A percentile compares a stretch with the other conserved stretches of the same genome.
Evolutionary conservation across 371 early-diverging fungal species (phyloP).

Genomic region (Mucor velutinosus): DNA sequence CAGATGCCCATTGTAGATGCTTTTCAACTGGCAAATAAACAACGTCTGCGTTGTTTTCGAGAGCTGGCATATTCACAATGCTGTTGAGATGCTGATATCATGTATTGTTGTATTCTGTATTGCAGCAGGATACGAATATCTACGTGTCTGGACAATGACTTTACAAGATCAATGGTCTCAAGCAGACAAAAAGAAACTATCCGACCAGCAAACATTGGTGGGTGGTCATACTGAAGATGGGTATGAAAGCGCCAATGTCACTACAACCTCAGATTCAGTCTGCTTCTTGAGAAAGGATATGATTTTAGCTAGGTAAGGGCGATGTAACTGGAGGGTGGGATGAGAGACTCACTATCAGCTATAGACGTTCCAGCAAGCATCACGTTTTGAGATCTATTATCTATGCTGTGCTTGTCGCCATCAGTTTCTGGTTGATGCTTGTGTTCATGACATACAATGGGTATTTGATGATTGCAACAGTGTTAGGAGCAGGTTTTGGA

Average conservation of each 20-base stretch:
- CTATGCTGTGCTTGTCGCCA: conserved; percentile 68
- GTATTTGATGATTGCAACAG: conserved; percentile 65
- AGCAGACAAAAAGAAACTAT: conserved; percentile 31
- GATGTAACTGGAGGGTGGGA: neutral
- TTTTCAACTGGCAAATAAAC: conserved; percentile 73
- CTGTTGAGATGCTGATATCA: conserved; percentile 53
- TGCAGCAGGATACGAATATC: conserved; percentile 61
- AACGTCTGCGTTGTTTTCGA: conserved; percentile 73
- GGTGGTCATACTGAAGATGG: neutral
- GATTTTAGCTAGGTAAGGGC: neutral
- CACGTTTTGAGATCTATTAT: conserved; percentile 56
- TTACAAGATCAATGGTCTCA: conserved; percentile 50
- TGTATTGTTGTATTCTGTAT: conserved; percentile 58
- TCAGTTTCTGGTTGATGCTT: conserved; percentile 83
- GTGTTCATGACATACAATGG: conserved; percentile 85
- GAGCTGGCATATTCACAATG: conserved; percentile 67
- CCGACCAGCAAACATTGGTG: conserved; percentile 3
- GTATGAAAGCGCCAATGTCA: neutral
- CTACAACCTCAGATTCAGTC: neutral
- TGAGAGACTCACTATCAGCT: neutral
- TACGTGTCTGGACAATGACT: conserved; percentile 45
- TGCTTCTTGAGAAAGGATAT: conserved; percentile 8
- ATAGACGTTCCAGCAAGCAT: conserved; percentile 42
- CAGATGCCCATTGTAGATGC: conserved; percentile 52
- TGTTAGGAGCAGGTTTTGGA: conserved; percentile 68